Conservation (phyloP, 2,329 filamentous ascomycete genomes). For the Didymella lethalis region DNA sequence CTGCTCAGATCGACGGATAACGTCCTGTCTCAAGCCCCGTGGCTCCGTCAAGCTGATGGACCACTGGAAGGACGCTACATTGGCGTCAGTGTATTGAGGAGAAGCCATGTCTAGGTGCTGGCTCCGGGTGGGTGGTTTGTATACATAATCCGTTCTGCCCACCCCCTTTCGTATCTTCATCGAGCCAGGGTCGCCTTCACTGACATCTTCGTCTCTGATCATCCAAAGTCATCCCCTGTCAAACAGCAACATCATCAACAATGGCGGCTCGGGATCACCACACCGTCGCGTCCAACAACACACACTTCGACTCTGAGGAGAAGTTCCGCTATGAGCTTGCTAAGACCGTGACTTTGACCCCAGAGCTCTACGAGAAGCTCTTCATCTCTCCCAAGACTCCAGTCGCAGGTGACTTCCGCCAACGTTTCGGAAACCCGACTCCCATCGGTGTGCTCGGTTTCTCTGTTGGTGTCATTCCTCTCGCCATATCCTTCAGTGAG, state of each 20-base stretch:
- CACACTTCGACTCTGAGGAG: constrained; percentile 25
- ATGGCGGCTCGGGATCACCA: constrained; percentile 23
- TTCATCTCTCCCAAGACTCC: constrained; percentile 25
- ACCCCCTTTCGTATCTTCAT: background rate
- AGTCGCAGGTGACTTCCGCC: constrained; percentile 18
- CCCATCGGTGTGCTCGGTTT: constrained; percentile 28
- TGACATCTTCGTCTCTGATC: background rate
- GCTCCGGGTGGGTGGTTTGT: constrained; percentile 1
- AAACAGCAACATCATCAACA: background rate
- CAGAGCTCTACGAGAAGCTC: constrained; percentile 28
- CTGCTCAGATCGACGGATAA: constrained; percentile 11
- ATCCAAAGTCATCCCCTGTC: background rate
- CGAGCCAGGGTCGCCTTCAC: background rate
- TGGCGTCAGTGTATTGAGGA: constrained; percentile 10
- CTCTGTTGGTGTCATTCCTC: constrained; percentile 23
- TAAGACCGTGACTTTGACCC: constrained; percentile 24
- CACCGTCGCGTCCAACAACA: constrained; percentile 8
- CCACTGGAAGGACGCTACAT: constrained; percentile 5
- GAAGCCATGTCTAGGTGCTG: constrained; percentile 11
- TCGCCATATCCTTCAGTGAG: constrained; percentile 26
- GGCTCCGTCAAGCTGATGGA: constrained; percentile 7
- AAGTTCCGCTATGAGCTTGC: constrained; percentile 28
- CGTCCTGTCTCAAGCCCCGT: constrained; percentile 5
- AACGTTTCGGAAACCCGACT: constrained; percentile 25
- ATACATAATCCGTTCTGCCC: constrained; percentile 5